phyloP scores from a whole-genome alignment of 202 grass and related monocot species.

The Schoenoplectus tabernaemontani region DNA sequence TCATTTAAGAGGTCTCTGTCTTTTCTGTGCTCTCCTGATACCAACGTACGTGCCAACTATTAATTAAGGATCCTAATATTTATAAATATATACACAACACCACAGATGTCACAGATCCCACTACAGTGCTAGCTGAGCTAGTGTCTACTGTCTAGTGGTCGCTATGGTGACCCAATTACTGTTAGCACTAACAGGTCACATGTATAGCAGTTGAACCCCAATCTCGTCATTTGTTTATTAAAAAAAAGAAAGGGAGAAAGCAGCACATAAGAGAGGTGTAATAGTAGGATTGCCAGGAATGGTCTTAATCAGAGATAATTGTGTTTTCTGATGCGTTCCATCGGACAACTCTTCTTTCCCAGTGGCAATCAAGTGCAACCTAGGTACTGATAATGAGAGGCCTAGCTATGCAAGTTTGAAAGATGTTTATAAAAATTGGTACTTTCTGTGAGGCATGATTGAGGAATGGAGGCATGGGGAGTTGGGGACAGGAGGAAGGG shows the following conservation, averaged over 20 bases:
- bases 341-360: constrained; percentile 17
- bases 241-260: neutral
- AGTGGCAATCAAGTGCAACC: constrained; percentile 25
- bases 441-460: constrained; percentile 6
- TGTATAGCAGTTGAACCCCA: constrained; percentile 5
- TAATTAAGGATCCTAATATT: neutral
- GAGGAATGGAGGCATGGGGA: constrained; percentile 21
- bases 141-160: neutral
- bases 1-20: neutral
- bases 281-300: neutral
- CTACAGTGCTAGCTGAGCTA: neutral
- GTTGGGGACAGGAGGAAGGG: neutral
- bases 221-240: neutral
- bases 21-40: neutral
- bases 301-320: constrained; percentile 19
- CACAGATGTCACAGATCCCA: neutral
- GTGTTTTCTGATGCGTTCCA: constrained; percentile 21
- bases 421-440: neutral
- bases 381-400: neutral
- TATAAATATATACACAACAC: neutral
- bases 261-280: neutral
- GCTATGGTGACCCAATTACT: neutral
- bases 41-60: neutral
- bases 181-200: neutral
- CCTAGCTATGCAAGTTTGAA: neutral